Percentiles rank a stretch among this genome's conserved stretches.
These are phyloP conservation scores for Quercus parvula DNA, from an alignment of 306 rosid species.

Conservation along the genomic window DNA sequence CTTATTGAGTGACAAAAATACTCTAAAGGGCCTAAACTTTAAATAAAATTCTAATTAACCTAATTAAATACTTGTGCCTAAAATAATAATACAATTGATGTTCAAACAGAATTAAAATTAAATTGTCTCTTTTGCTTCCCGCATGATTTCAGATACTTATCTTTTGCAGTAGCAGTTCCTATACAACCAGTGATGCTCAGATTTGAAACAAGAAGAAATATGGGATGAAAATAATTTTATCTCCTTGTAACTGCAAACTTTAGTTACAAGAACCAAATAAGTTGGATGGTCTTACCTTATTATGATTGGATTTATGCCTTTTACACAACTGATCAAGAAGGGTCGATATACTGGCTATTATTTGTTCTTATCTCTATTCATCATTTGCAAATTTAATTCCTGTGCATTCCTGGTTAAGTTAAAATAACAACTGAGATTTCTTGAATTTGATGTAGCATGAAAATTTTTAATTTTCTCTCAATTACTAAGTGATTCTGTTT, in stretches of 20 bases:
- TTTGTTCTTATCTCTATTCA: background rate
- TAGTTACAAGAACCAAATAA: background rate
- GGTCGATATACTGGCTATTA: background rate
- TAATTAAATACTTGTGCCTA: no score
- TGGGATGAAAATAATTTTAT: background rate
- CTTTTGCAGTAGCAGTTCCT: background rate
- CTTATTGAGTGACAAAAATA: no score
- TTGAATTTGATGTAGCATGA: background rate
- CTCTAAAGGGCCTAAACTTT: no score
- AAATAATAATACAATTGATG: no score
- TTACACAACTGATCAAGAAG: background rate
- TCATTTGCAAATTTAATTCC: background rate
- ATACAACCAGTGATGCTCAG: background rate
- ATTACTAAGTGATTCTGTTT: conserved; percentile 7
- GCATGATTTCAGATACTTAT: no score
- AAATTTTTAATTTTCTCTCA: conserved; percentile 6
- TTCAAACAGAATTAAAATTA: no score
- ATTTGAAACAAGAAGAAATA: background rate
- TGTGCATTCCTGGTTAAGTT: background rate
- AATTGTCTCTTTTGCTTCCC: no score
- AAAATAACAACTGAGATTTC: background rate
- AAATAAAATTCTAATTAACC: no score
- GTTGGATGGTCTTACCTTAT: background rate
- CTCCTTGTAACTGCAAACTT: background rate
- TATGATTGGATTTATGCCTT: background rate